Evolutionary conservation across 1,284 basidiomycete species (phyloP), one percentile per base, ranked within the genome.

Genomic region (Melampsora occidentalis): DNA sequence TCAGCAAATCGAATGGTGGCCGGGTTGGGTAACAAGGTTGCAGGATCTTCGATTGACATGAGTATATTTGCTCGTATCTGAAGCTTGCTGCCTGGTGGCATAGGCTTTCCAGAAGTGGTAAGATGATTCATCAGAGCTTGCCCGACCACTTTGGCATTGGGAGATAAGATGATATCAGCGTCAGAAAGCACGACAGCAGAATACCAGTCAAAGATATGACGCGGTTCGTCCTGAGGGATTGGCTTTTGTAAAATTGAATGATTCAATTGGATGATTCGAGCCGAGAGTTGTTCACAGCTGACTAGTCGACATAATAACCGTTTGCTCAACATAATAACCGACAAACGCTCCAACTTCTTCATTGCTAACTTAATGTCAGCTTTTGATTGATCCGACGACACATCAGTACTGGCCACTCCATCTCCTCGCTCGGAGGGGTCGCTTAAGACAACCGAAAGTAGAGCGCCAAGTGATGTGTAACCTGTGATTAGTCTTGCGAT

Each of bases 151-250:
- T 57, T 57, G 6, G 53, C 53, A 57, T 57, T 57, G n/a, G 53
- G 53, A 57, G 53, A 57, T 12, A 57, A 28, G 25, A 57, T 57
- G 53, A 57, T 57, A 20, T 57, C 53, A 10, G 53, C 53, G 7
- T 57, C 53, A 57, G 53, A 57, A 28, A 57, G 53, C 53, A 57
- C 53, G 53, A 57, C 53, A 28, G 53, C 53, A n/a, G 25, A 57
- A 28, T 57, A 57, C 53, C 53, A 57, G 18, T 57, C 53, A 57
- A 57, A 57, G 25, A 57, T 28, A 28, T 57, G 20, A 28, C 53
- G 53, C 18, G 53, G 53, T n/a, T 57, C 53, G 53, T 57, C 25
- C 14, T 14, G 53, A 57, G n/a, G n/a, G 53, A 57, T 57, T 28
- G 53, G 53, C 18, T 57, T 57, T n/a, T 12, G 53, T 28, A 22